Evolutionary conservation across 2,329 filamentous ascomycete genomes (phyloP).

Genomic region (Cryoendolithus antarcticus): DNA sequence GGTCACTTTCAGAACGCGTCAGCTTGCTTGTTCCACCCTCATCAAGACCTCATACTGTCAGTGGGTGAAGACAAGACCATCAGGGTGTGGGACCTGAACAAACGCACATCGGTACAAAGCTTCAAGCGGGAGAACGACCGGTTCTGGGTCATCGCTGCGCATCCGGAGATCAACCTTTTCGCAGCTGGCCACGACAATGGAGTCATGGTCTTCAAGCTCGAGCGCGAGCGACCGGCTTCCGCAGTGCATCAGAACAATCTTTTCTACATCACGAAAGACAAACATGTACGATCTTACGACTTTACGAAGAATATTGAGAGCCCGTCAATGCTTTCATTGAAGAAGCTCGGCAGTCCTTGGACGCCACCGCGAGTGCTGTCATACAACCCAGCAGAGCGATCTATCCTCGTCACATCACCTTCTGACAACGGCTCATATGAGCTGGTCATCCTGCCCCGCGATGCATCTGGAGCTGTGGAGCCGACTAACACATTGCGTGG

Average conservation of each 20-base stretch:
- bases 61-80: conserved; percentile 98
- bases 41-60: conserved; percentile 92
- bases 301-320: conserved; percentile 92
- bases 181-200: conserved; percentile 97
- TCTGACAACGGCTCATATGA: conserved; percentile 87
- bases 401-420: conserved; percentile 84
- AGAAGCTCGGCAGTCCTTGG: conserved; percentile 93
- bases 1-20: conserved; percentile 98
- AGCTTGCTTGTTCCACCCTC: conserved; percentile 90
- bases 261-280: conserved; percentile 98
- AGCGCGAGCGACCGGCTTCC: conserved; percentile 87
- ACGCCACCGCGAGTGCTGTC: conserved; percentile 85
- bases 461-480: conserved; percentile 83
- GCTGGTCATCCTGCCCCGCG: conserved; percentile 78
- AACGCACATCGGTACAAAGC: conserved; percentile 88
- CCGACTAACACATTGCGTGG: conserved; percentile 88
- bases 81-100: conserved; percentile 95
- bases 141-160: conserved; percentile 98
- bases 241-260: conserved; percentile 87
- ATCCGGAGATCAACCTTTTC: conserved; percentile 97
- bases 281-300: conserved; percentile 92
- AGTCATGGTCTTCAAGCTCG: conserved; percentile 99
- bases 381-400: conserved; percentile 95
- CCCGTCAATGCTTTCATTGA: conserved; percentile 81
- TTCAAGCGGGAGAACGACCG: conserved; percentile 96